These are phyloP conservation scores for Backusella macrospora DNA, from an alignment of 192 early-diverging fungal species.

Conservation along the genomic window DNA sequence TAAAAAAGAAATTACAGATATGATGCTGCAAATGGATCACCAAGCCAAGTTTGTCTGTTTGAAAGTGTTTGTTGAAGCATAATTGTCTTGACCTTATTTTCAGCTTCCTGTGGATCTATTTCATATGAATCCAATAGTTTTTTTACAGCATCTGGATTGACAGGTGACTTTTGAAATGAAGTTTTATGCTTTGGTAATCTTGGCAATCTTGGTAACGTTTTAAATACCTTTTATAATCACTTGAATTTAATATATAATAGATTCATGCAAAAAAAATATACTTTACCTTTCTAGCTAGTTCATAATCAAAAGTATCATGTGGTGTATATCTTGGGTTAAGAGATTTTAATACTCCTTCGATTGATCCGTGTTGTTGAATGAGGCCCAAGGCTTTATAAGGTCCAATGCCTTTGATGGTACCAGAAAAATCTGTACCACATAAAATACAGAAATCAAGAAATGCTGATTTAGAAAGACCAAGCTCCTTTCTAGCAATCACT, in stretches of 20 bases:
- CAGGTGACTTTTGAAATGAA: background rate
- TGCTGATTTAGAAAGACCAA: conserved; percentile 52
- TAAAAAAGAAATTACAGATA: background rate
- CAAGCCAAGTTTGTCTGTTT: background rate
- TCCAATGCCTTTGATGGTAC: conserved; percentile 66
- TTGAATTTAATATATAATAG: background rate
- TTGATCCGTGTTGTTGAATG: conserved; percentile 60
- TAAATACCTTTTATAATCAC: background rate
- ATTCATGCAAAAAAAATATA: background rate
- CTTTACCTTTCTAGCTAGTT: conserved; percentile 42
- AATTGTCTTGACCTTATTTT: background rate
- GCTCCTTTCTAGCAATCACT: conserved; percentile 39
- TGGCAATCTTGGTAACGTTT: background rate
- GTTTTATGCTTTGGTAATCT: conserved; percentile 4
- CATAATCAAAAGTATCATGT: conserved; percentile 43
- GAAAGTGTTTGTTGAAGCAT: background rate
- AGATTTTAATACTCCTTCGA: conserved; percentile 58
- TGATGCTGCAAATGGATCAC: background rate
- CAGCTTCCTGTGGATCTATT: background rate
- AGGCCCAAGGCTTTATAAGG: conserved; percentile 62
- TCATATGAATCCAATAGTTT: background rate
- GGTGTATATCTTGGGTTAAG: conserved; percentile 34
- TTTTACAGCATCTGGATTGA: background rate
- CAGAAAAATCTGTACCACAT: conserved; percentile 77
- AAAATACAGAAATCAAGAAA: conserved; percentile 78